Conservation (phyloP, 2,329 filamentous ascomycete species). For the Hypomyces perniciosus region DNA sequence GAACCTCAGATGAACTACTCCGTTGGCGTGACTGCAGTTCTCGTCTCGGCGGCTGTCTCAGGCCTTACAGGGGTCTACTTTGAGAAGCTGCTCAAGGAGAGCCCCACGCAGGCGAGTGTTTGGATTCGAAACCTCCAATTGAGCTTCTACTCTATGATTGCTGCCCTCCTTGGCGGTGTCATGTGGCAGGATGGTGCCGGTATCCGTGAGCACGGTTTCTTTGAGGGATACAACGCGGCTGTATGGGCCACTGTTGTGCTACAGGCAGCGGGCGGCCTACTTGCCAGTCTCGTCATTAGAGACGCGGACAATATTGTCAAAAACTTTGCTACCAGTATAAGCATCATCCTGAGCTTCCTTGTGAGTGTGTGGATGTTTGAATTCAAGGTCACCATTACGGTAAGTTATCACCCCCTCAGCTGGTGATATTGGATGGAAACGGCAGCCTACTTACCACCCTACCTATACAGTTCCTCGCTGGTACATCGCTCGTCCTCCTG, state of each 20-base stretch:
- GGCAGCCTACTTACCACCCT: background rate
- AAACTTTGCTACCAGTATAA: slow-evolving; percentile 89
- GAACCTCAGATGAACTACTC: slow-evolving; percentile 64
- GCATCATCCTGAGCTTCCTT: slow-evolving; percentile 79
- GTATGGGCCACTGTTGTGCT: slow-evolving; percentile 82
- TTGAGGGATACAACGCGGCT: slow-evolving; percentile 87
- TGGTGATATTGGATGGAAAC: background rate
- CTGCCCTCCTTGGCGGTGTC: slow-evolving; percentile 79
- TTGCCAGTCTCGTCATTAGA: slow-evolving; percentile 47
- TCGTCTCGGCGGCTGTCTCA: slow-evolving; percentile 72
- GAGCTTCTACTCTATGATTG: slow-evolving; percentile 89
- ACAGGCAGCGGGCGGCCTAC: slow-evolving; percentile 77
- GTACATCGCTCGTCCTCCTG: slow-evolving; percentile 70
- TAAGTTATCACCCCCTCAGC: slow-evolving; percentile 41
- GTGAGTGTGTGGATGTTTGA: slow-evolving; percentile 83
- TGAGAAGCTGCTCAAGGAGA: slow-evolving; percentile 87
- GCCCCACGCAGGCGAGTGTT: slow-evolving; percentile 66
- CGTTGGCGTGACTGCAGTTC: slow-evolving; percentile 70
- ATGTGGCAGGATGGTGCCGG: slow-evolving; percentile 80
- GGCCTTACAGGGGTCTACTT: slow-evolving; percentile 83
- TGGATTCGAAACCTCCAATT: slow-evolving; percentile 96
- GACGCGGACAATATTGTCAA: slow-evolving; percentile 69
- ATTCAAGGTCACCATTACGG: slow-evolving; percentile 64
- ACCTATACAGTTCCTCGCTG: slow-evolving; percentile 66
- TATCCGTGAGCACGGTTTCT: slow-evolving; percentile 81